Evolutionary conservation across 768 basidiomycete species (phyloP).

Genomic region (Mycena olivaceomarginata): DNA sequence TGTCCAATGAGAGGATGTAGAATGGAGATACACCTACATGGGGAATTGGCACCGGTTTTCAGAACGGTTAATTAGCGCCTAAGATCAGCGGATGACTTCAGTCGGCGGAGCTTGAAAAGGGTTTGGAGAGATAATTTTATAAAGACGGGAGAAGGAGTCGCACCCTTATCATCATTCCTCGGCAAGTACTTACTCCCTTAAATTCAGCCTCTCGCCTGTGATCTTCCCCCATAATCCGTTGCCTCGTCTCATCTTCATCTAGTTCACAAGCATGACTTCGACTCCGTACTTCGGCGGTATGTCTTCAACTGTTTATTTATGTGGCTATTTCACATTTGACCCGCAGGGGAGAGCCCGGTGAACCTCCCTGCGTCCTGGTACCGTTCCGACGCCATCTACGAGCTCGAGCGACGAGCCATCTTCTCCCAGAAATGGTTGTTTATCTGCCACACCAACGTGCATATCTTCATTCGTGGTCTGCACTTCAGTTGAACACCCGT

Average conservation of each 20-base stretch:
- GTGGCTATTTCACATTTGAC: not conserved
- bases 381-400: not conserved
- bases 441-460: not conserved
- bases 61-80: too few species aligned
- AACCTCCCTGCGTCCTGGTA: not conserved
- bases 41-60: too few species aligned
- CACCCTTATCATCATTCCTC: not conserved
- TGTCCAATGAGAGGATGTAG: too few species aligned
- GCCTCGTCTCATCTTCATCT: not conserved
- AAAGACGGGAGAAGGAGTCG: not conserved
- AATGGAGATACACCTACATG: too few species aligned
- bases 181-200: not conserved
- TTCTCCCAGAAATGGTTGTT: constrained; percentile 1
- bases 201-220: not conserved
- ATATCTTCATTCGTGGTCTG: not conserved
- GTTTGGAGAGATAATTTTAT: not conserved
- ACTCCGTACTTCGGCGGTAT: not conserved
- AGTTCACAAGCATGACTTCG: not conserved
- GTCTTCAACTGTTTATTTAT: not conserved
- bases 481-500: not conserved
- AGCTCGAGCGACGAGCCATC: constrained; percentile 1
- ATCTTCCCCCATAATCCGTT: not conserved
- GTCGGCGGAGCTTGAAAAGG: not conserved
- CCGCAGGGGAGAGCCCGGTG: not conserved
- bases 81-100: not conserved